phyloP scores from a whole-genome alignment of 305 asterid genomes.

The Ajuga reptans region DNA sequence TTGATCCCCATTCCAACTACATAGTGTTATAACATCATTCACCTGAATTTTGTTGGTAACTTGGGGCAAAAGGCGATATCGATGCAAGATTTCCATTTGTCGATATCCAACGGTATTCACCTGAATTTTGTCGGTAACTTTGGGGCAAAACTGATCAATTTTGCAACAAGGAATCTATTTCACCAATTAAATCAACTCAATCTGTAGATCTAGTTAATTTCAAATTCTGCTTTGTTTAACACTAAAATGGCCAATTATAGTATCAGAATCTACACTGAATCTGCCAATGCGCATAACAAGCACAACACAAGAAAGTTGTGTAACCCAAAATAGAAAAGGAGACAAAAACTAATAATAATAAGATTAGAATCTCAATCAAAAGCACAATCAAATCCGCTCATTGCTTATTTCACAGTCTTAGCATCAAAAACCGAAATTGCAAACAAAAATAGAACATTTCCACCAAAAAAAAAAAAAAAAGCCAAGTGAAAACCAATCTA shows the following conservation, averaged over 20 bases:
- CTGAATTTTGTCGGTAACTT: not conserved
- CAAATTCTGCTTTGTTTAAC: not conserved
- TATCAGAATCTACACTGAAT: constrained; percentile 8
- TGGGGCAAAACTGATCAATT: not conserved
- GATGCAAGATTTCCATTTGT: not conserved
- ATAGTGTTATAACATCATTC: constrained; percentile 9
- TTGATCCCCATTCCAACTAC: constrained; percentile 18
- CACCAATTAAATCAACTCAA: constrained; percentile 8
- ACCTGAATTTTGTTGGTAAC: not conserved
- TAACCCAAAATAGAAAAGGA: too few relatives aligned
- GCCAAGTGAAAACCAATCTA: constrained; percentile 12
- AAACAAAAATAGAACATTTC: not conserved
- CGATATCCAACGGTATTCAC: constrained; percentile 4
- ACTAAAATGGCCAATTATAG: constrained; percentile 1
- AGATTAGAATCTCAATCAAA: not conserved
- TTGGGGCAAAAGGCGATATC: not conserved
- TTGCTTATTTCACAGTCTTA: constrained; percentile 16
- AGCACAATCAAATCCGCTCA: constrained; percentile 11
- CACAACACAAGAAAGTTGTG: not conserved
- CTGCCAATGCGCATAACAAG: not conserved
- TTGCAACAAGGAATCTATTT: not conserved
- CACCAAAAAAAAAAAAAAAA: constrained; percentile 3
- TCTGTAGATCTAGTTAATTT: constrained; percentile 13
- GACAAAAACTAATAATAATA: not conserved
- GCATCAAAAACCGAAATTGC: constrained; percentile 6